Evolutionary conservation across 495 filamentous ascomycete species (phyloP), one percentile per base, ranked within the genome.

Genomic region (Talaromyces stipitatus): DNA sequence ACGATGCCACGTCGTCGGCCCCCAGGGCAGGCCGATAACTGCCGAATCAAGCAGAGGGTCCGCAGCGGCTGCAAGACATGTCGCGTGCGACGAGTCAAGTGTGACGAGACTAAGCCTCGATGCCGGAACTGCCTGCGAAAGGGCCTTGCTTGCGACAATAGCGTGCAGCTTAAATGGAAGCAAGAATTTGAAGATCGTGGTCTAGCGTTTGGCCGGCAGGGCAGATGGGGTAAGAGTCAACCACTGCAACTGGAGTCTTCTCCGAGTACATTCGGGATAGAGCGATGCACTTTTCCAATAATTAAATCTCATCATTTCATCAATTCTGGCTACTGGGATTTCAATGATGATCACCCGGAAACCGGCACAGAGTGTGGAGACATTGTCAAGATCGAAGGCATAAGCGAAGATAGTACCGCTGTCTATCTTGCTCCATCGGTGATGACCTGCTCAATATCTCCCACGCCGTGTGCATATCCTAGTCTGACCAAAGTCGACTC

Each of bases 151-250:
- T 77, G 74, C 56, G 68, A 72, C 14, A 76, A 72, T 7, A 64
- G 68, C 30, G 51, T 77, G 11, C 66, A 72, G 8, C 51, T 77
- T 27, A 77, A 77, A 68, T 77, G 74, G 74, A 66, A 77, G 59
- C 72, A 72, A 3, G 74, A 77, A 53, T 77, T 76, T 52, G 57
- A 57, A 50, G 74, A 70, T 59, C 74, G 73, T 6, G 74, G 74
- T 22, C 59, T 71, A 47, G 74, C 74, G 12, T 77, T 77, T 65
- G 74, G 74, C 1, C 66, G 74, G 29, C 67, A 72, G 6, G 74
- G 74, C 27, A 67, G 73, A 23, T 75, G 72, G 72, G 74, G 60
- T 56, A 77, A 77, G 23, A 32, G 30, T 28, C 50, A 12, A 2
- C 33, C n/a, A 36, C 50, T n/a, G 29, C 50, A 14, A 33, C 28